Base-by-base conservation (phyloP, 148 eudicot genomes). In the Rhododendron molle region DNA sequence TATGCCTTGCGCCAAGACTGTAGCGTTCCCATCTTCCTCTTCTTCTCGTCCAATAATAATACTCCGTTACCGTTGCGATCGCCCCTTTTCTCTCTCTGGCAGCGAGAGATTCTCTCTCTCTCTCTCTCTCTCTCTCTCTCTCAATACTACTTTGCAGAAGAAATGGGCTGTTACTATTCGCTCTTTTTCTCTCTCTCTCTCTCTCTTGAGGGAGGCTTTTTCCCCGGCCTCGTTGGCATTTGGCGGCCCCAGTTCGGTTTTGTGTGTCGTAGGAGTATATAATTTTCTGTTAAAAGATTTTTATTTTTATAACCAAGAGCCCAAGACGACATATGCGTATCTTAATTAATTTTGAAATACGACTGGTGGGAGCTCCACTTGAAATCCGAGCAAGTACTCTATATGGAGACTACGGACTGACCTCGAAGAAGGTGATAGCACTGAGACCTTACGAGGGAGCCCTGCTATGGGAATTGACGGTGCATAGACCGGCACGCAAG, bases 1-100 rank as follows among this genome's bases (percentile, higher is more conserved):
- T 95, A 94, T 0, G 95, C 98, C 90, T 94, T 97, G 18, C 99
- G 86, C 94, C 95, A 95, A 15, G 95, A 89, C 62, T 92, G 95
- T 44, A 93, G 84, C n/a, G 94, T 97, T 14, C 94, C 98, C 99
- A 97, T 85, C 84, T 26, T 11, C 73, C 83, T 83, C 84, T 58
- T 58, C 20, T 81, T 46, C 49, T 46, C 49, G 83, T 74, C 83
- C 52, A 67, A 28, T 83, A 36, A 32, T 67, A 12, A 8, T 49
- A 21, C 16, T 85, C 83, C 85, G 81, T 15, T 10, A 74, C 82
- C 92, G 86, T 44, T 58, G 89, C 83, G 88, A 89, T 93, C 92
- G 90, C 87, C 76, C 76, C 5, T 38, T 36, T 15, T 78, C 58
- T 40, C 58, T 44, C 82, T 74, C 82, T 34, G 73, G 58, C 72